phyloP scores from a whole-genome alignment of 257 asterid species.

The Nicotiana benthamiana region DNA sequence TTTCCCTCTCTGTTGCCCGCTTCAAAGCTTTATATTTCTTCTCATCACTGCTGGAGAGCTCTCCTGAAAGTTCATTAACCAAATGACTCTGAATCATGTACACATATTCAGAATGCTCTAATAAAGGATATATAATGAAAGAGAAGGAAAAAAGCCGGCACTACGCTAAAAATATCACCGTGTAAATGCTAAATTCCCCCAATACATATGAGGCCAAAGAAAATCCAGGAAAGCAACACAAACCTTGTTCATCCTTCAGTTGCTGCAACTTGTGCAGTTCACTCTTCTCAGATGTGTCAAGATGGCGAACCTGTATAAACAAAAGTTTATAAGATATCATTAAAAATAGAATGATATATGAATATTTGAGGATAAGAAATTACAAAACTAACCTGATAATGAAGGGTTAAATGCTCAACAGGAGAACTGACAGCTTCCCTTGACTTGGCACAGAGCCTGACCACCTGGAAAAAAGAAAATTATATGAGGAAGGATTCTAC shows the following conservation, averaged over 20 bases:
- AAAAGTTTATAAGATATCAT: background rate
- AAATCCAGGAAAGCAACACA: background rate
- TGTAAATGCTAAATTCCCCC: background rate
- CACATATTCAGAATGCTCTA: background rate
- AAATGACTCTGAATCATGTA: background rate
- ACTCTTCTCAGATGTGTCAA: too few relatives aligned
- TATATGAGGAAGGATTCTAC: background rate
- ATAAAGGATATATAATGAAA: background rate
- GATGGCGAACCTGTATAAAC: too few relatives aligned
- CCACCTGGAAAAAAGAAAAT: slow-evolving; percentile 48
- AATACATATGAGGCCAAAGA: background rate
- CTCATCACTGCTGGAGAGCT: slow-evolving; percentile 95
- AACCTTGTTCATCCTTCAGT: slow-evolving; percentile 98
- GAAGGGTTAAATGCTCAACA: slow-evolving; percentile 93
- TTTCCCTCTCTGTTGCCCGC: slow-evolving; percentile 98
- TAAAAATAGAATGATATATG: background rate
- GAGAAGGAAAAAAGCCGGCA: background rate
- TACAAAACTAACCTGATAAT: slow-evolving; percentile 65
- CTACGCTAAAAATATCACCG: background rate
- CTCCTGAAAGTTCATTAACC: slow-evolving; percentile 47
- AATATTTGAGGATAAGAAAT: background rate
- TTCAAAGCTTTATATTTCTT: slow-evolving; percentile 86
- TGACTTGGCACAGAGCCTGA: slow-evolving; percentile 94
- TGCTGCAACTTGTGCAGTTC: too few relatives aligned
- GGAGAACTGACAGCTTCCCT: slow-evolving; percentile 99